A percentile compares a stretch with the other conserved stretches of the same genome.
Evolutionary conservation across 352 stramenopile species (phyloP).

Genomic region (Pythium phragmiticola): DNA sequence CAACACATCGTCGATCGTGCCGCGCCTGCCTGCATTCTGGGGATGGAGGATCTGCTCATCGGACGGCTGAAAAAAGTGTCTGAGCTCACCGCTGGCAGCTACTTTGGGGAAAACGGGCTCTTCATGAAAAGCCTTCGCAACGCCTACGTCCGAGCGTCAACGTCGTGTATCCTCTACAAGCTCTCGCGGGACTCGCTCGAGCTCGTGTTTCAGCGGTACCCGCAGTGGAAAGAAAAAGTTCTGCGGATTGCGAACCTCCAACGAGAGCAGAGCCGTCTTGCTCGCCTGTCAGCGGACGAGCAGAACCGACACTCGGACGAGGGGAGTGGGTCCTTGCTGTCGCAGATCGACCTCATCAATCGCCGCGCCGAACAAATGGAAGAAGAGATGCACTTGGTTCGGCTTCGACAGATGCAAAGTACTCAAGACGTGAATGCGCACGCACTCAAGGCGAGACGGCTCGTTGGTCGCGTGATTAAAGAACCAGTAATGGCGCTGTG

Average conservation of each 20-base stretch:
- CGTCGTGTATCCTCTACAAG: slow-evolving; percentile 71
- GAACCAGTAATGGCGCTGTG: slow-evolving; percentile 8
- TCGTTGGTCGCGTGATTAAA: background rate
- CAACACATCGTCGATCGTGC: background rate
- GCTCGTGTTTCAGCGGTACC: slow-evolving; percentile 67
- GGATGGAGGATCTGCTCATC: slow-evolving; percentile 10
- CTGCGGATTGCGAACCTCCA: slow-evolving; percentile 60
- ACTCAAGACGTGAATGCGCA: background rate
- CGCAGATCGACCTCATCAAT: slow-evolving; percentile 29
- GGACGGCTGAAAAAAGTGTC: slow-evolving; percentile 35
- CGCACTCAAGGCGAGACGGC: background rate
- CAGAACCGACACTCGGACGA: slow-evolving; percentile 8
- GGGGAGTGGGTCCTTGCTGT: slow-evolving; percentile 36
- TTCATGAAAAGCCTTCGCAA: slow-evolving; percentile 65
- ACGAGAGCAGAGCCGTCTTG: slow-evolving; percentile 49
- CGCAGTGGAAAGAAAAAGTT: slow-evolving; percentile 70
- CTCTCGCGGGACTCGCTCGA: slow-evolving; percentile 66
- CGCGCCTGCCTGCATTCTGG: background rate
- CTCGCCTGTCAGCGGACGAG: slow-evolving; percentile 27
- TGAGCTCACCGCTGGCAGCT: slow-evolving; percentile 46
- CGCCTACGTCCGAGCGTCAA: slow-evolving; percentile 51
- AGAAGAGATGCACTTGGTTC: slow-evolving; percentile 34
- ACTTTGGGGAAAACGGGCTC: slow-evolving; percentile 70
- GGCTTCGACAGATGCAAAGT: slow-evolving; percentile 23
- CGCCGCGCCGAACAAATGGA: slow-evolving; percentile 30